Percentiles rank a stretch among this genome's conserved stretches.
Evolutionary conservation across 345 rosid species (phyloP).

Genomic region (Lepidium africanum): DNA sequence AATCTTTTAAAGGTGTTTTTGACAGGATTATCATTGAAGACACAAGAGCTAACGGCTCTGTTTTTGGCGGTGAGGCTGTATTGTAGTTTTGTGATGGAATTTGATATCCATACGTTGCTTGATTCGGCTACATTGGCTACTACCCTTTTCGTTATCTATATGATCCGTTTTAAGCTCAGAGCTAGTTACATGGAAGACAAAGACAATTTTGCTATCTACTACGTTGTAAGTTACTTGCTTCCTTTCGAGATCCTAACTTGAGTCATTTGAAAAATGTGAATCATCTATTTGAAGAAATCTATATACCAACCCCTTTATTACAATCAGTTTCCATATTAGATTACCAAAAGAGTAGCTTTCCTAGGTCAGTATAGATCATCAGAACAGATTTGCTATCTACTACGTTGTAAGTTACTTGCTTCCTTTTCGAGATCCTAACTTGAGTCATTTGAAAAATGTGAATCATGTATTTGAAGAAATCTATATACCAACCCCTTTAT

Average conservation of each 20-base stretch:
- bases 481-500: background rate
- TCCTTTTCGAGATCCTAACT: background rate
- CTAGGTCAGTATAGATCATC: background rate
- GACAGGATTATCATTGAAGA: slow-evolving; percentile 74
- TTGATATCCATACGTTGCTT: slow-evolving; percentile 78
- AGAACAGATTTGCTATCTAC: background rate
- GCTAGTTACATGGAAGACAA: slow-evolving; percentile 87
- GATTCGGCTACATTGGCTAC: slow-evolving; percentile 72
- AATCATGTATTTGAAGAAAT: too few relatives aligned
- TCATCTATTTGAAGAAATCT: background rate
- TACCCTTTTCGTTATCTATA: slow-evolving; percentile 83
- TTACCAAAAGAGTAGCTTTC: background rate
- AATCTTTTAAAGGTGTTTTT: background rate
- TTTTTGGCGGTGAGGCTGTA: slow-evolving; percentile 78
- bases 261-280: background rate
- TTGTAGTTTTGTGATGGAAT: slow-evolving; percentile 93
- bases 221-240: slow-evolving; percentile 43
- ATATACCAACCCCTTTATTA: background rate
- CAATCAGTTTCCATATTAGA: background rate
- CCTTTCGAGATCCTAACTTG: background rate
- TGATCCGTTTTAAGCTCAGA: slow-evolving; percentile 73
- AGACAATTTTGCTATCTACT: slow-evolving; percentile 74
- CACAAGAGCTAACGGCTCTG: slow-evolving; percentile 82
- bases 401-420: too few relatives aligned
- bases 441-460: too few relatives aligned